Percentiles rank a stretch among this genome's conserved stretches.
Conservation (phyloP, 208 protist species). For the Wallacemonas collosoma region DNA sequence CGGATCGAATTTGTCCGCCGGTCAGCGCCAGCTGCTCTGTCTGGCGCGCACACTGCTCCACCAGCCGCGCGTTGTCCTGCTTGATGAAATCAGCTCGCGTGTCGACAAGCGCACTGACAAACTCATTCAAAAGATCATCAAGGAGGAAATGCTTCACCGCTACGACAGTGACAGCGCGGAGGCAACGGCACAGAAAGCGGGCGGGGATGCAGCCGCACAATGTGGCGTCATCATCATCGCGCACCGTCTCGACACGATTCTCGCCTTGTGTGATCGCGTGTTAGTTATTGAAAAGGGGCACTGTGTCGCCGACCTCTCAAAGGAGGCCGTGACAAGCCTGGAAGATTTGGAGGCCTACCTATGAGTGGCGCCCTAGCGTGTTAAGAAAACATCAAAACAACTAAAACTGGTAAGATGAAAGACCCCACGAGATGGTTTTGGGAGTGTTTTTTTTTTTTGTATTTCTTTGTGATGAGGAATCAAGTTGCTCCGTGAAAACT, state of each 20-base stretch:
- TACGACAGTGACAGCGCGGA: slow-evolving; percentile 4
- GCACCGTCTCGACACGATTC: slow-evolving; percentile 96
- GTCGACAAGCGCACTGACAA: slow-evolving; percentile 84
- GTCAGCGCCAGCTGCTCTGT: slow-evolving; percentile 96
- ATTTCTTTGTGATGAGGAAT: too few species aligned
- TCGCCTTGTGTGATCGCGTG: slow-evolving; percentile 90
- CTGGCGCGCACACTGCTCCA: slow-evolving; percentile 95
- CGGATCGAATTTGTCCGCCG: slow-evolving; percentile 92
- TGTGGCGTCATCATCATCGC: slow-evolving; percentile 96
- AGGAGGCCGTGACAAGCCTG: slow-evolving; percentile 40
- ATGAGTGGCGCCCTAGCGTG: slow-evolving; percentile 3
- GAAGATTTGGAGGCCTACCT: slow-evolving; percentile 61
- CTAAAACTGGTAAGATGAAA: too few species aligned
- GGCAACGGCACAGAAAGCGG: not conserved
- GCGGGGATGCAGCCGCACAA: slow-evolving; percentile 26
- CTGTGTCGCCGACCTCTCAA: slow-evolving; percentile 51
- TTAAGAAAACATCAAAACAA: too few species aligned
- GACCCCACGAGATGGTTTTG: too few species aligned
- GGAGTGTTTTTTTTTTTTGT: too few species aligned
- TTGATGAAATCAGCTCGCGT: slow-evolving; percentile 96
- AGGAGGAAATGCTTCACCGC: slow-evolving; percentile 54
- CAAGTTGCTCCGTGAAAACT: too few species aligned
- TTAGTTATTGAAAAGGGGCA: slow-evolving; percentile 74
- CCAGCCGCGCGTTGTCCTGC: slow-evolving; percentile 86
- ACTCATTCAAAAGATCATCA: slow-evolving; percentile 93